Conservation (phyloP, 768 basidiomycete genomes). For the Sutorius australiensis region DNA sequence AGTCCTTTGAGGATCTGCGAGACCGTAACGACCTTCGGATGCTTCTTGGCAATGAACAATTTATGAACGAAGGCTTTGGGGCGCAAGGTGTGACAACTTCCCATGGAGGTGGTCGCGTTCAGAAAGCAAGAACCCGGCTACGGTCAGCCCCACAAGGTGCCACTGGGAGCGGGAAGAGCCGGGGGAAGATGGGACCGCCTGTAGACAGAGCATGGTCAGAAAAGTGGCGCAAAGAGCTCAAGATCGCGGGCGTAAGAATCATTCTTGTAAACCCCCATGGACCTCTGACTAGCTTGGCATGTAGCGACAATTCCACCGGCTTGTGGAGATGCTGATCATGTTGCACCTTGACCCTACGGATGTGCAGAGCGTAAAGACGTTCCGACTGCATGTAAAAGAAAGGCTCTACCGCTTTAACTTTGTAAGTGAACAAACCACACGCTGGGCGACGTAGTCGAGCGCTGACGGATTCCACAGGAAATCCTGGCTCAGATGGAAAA, state of each 20-base stretch:
- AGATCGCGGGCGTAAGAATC: constrained; percentile 76
- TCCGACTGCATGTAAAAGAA: constrained; percentile 91
- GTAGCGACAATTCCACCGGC: constrained; percentile 90
- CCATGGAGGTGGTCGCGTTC: constrained; percentile 45
- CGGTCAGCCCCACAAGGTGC: constrained; percentile 23
- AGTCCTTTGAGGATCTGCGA: constrained; percentile 94
- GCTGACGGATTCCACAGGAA: constrained; percentile 50
- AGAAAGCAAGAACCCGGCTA: constrained; percentile 39
- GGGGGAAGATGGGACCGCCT: constrained; percentile 74
- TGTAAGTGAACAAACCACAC: constrained; percentile 43
- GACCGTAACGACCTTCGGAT: constrained; percentile 88
- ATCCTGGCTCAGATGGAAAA: constrained; percentile 84
- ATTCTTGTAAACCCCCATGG: background rate
- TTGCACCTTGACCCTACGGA: constrained; percentile 64
- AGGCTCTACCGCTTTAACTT: constrained; percentile 93
- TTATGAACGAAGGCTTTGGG: constrained; percentile 72
- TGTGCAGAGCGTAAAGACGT: constrained; percentile 52
- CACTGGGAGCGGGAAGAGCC: constrained; percentile 23
- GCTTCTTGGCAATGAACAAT: constrained; percentile 59
- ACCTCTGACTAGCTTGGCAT: background rate
- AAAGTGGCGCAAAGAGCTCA: constrained; percentile 75
- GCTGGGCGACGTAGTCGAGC: background rate
- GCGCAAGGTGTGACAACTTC: constrained; percentile 32
- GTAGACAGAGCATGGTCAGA: constrained; percentile 74
- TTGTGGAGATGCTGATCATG: constrained; percentile 88